A percentile compares a stretch with the other conserved stretches of the same genome.
Evolutionary conservation across 768 basidiomycete genomes (phyloP).

Genomic region (Macrolepiota albuminosa): DNA sequence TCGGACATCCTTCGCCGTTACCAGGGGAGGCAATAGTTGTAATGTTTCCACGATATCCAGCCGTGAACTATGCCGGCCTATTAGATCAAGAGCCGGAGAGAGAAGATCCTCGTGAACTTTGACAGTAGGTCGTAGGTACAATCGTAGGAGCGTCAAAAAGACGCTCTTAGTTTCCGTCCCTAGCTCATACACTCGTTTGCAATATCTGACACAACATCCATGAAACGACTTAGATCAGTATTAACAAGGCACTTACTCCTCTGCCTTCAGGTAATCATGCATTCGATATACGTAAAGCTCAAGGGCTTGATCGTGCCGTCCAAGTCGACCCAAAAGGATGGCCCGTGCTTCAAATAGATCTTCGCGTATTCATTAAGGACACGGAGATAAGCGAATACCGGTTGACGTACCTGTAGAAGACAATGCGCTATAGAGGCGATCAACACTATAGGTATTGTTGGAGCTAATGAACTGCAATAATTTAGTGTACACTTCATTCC

Average conservation of each 20-base stretch:
- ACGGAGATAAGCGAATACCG: neutral
- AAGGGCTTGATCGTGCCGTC: slow-evolving; percentile 90
- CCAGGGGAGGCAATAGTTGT: slow-evolving; percentile 84
- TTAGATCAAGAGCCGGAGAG: slow-evolving; percentile 80
- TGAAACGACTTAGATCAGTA: neutral
- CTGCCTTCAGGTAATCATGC: slow-evolving; percentile 80
- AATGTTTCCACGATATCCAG: slow-evolving; percentile 81
- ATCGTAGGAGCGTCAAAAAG: slow-evolving; percentile 80
- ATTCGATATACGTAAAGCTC: slow-evolving; percentile 91
- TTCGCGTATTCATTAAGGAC: slow-evolving; percentile 21
- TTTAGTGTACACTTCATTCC: slow-evolving; percentile 53
- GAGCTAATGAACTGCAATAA: slow-evolving; percentile 73
- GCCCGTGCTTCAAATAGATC: slow-evolving; percentile 91
- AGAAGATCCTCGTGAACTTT: slow-evolving; percentile 54
- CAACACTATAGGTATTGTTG: slow-evolving; percentile 66
- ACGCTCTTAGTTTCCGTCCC: slow-evolving; percentile 52
- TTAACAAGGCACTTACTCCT: slow-evolving; percentile 54
- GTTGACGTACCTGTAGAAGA: slow-evolving; percentile 64
- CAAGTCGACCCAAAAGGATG: slow-evolving; percentile 83
- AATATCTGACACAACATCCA: slow-evolving; percentile 57
- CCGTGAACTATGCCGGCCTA: slow-evolving; percentile 77
- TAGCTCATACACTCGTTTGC: slow-evolving; percentile 72
- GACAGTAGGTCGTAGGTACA: slow-evolving; percentile 77
- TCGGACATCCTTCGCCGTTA: slow-evolving; percentile 75
- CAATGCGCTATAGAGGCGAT: slow-evolving; percentile 78